Percentiles rank a stretch among this genome's conserved stretches.
phyloP scores from a whole-genome alignment of 1,139 yeast species.

The Pichia sp. region DNA sequence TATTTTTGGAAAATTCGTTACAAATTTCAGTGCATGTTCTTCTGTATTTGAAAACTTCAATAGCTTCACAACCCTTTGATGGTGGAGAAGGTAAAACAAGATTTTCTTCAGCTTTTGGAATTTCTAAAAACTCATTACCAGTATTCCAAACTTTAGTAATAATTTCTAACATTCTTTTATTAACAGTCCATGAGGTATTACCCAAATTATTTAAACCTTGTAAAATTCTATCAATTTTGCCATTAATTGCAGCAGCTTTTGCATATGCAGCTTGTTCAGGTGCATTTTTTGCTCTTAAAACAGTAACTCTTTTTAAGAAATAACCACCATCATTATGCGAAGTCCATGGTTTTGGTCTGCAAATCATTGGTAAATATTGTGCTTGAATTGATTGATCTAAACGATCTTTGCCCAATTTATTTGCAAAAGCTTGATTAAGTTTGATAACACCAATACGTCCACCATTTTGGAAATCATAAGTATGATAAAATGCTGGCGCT shows the following conservation, averaged over 20 bases:
- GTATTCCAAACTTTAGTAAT: conserved; percentile 81
- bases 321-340: conserved; percentile 81
- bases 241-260: conserved; percentile 71
- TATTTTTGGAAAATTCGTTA: conserved; percentile 56
- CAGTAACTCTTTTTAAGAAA: conserved; percentile 50
- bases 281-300: conserved; percentile 76
- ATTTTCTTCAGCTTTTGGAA: conserved; percentile 58
- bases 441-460: conserved; percentile 76
- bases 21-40: conserved; percentile 50
- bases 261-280: conserved; percentile 88
- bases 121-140: conserved; percentile 72
- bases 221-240: conserved; percentile 59
- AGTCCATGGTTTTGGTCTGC: conserved; percentile 83
- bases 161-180: conserved; percentile 59
- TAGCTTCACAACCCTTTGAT: conserved; percentile 64
- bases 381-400: conserved; percentile 71
- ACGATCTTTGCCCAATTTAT: conserved; percentile 61
- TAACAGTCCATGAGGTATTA: conserved; percentile 87
- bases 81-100: conserved; percentile 61
- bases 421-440: conserved; percentile 62
- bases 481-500: conserved; percentile 89
- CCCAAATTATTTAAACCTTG: conserved; percentile 87
- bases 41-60: conserved; percentile 61
- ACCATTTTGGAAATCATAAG: conserved; percentile 76
- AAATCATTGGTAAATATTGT: conserved; percentile 88